phyloP scores from a whole-genome alignment of 139 green algal species.

The Zygnema cylindricum region DNA sequence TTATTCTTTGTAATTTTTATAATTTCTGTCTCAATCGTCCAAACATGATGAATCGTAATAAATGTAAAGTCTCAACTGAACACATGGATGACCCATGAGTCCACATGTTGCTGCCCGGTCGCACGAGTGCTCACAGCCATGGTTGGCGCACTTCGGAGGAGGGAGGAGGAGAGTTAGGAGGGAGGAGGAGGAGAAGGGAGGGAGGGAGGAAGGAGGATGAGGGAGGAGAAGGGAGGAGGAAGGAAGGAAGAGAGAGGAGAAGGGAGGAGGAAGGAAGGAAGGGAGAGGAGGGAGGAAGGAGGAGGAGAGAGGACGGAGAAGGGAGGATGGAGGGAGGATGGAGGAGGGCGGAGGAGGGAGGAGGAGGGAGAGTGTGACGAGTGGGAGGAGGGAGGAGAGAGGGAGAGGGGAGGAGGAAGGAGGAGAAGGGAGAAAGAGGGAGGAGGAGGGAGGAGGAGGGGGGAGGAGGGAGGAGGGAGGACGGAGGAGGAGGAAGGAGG shows the following conservation, averaged over 20 bases:
- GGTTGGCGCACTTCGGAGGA: slow-evolving; percentile 37
- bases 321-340: slow-evolving; percentile 32
- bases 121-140: slow-evolving; percentile 61
- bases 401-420: too few relatives aligned
- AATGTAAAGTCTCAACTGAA: too few relatives aligned
- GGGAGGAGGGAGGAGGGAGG: too few relatives aligned
- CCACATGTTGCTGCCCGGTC: not conserved
- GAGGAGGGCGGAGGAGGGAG: slow-evolving; percentile 16
- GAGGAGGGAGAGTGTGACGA: not conserved
- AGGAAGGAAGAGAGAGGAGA: not conserved
- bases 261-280: not conserved
- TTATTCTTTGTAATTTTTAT: too few relatives aligned
- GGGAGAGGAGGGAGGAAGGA: slow-evolving; percentile 10
- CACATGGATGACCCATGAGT: too few relatives aligned
- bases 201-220: not conserved
- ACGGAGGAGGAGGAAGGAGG: too few relatives aligned
- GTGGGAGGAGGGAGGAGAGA: slow-evolving; percentile 29
- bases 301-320: not conserved
- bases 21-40: too few relatives aligned
- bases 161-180: slow-evolving; percentile 46
- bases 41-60: too few relatives aligned
- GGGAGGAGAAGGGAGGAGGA: not conserved
- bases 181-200: slow-evolving; percentile 21
- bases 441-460: too few relatives aligned
- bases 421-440: too few relatives aligned